Percentiles rank a stretch among this genome's conserved stretches.
phyloP scores from a whole-genome alignment of 177 flowering plant genomes.

The Telopea speciosissima region DNA sequence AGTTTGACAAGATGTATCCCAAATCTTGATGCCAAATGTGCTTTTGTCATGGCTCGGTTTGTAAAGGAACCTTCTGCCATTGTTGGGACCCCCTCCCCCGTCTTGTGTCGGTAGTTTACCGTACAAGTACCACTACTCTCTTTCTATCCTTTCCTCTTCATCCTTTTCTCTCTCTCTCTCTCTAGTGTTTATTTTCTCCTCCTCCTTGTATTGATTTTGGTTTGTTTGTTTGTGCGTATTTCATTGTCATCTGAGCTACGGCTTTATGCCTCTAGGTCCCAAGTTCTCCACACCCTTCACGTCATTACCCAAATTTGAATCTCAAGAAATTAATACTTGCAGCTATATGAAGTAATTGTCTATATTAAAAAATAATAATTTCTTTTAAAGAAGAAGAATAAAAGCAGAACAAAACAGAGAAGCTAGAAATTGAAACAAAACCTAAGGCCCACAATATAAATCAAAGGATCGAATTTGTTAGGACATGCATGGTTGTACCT shows the following conservation, averaged over 20 bases:
- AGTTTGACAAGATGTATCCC: too few relatives aligned
- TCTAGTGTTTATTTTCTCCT: not conserved
- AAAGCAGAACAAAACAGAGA: not conserved
- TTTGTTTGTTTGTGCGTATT: slow-evolving; percentile 24
- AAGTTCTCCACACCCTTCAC: not conserved
- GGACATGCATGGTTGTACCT: not conserved
- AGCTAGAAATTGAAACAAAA: not conserved
- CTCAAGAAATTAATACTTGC: not conserved
- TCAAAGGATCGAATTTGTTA: not conserved
- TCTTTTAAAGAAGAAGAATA: too few relatives aligned
- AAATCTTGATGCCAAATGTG: not conserved
- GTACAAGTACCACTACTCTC: slow-evolving; percentile 30
- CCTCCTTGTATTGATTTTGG: slow-evolving; percentile 4
- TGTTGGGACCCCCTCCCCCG: not conserved
- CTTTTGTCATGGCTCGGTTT: slow-evolving; percentile 6
- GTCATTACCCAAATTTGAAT: not conserved
- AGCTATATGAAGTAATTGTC: not conserved
- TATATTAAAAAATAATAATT: too few relatives aligned
- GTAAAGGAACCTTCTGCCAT: slow-evolving; percentile 2
- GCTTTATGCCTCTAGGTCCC: not conserved
- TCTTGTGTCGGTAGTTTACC: slow-evolving; percentile 39
- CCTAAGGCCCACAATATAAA: too few relatives aligned
- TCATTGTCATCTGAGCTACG: slow-evolving; percentile 21
- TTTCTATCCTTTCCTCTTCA: slow-evolving; percentile 6
- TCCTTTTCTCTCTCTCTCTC: not conserved